These are phyloP conservation scores for Fusarium sarcochroum DNA, from an alignment of 2,329 filamentous ascomycete genomes.

Conservation along the genomic window DNA sequence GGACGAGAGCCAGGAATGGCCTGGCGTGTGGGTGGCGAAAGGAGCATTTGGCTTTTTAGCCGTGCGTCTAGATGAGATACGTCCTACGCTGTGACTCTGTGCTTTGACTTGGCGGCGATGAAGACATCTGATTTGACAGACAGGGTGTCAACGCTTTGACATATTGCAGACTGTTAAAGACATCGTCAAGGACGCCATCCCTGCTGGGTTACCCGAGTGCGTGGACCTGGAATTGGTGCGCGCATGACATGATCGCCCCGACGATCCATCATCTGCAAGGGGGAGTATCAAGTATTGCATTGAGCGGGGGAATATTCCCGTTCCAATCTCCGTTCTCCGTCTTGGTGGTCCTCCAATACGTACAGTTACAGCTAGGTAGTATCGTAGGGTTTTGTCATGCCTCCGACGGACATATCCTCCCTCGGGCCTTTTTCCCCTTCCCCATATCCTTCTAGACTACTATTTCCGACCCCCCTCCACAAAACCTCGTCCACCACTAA, in stretches of 20 bases:
- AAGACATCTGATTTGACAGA: neutral
- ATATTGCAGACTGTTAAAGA: neutral
- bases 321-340: neutral
- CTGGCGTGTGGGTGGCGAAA: slow-evolving; percentile 8
- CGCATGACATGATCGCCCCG: slow-evolving; percentile 2
- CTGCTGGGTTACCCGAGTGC: neutral
- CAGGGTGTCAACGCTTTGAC: neutral
- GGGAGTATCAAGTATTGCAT: neutral
- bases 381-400: neutral
- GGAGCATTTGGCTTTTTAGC: neutral
- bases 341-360: neutral
- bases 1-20: slow-evolving; percentile 4
- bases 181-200: neutral
- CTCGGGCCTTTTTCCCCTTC: neutral
- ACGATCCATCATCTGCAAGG: neutral
- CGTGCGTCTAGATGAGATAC: neutral
- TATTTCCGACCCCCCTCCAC: neutral
- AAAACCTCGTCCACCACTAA: neutral
- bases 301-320: neutral
- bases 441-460: neutral
- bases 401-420: neutral
- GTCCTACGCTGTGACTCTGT: neutral
- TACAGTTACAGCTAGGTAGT: too few relatives aligned
- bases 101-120: neutral
- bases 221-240: neutral